Conservation (phyloP, 371 early-diverging fungal genomes). For the Mortierella sp. region DNA sequence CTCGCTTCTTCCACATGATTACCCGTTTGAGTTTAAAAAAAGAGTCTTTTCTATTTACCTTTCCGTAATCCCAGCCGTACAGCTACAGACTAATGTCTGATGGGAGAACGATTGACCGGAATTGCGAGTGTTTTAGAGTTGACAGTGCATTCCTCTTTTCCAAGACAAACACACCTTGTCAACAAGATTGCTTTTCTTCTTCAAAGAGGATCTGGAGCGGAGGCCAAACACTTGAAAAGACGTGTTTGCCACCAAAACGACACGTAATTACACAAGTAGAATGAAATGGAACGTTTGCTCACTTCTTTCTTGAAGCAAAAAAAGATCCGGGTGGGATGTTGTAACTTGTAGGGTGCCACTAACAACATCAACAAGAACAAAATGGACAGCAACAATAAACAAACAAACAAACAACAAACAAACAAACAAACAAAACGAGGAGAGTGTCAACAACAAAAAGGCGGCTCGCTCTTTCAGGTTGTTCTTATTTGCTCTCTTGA, state of each 20-base stretch:
- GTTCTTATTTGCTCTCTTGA: neutral
- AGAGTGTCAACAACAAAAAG: too few species aligned
- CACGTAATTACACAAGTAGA: neutral
- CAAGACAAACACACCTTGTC: too few species aligned
- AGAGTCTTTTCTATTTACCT: neutral
- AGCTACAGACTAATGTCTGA: neutral
- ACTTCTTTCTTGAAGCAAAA: neutral
- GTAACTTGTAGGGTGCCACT: neutral
- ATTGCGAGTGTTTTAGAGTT: neutral
- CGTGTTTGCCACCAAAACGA: neutral
- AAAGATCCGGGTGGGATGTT: neutral
- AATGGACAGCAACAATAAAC: neutral
- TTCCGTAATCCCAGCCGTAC: neutral
- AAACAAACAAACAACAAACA: neutral
- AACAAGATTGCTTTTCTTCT: neutral
- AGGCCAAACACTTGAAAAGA: neutral
- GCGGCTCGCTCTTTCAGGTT: conserved; percentile 3
- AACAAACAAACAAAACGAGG: neutral
- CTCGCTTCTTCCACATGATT: neutral
- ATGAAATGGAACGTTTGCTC: neutral
- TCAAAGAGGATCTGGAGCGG: neutral
- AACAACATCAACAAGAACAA: neutral
- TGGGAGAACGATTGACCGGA: conserved; percentile 10
- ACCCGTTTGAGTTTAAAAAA: neutral
- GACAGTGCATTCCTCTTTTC: neutral